A percentile compares a stretch with the other conserved stretches of the same genome.
phyloP scores from a whole-genome alignment of 2,329 filamentous ascomycete genomes.

The Hypoxylon sp. region DNA sequence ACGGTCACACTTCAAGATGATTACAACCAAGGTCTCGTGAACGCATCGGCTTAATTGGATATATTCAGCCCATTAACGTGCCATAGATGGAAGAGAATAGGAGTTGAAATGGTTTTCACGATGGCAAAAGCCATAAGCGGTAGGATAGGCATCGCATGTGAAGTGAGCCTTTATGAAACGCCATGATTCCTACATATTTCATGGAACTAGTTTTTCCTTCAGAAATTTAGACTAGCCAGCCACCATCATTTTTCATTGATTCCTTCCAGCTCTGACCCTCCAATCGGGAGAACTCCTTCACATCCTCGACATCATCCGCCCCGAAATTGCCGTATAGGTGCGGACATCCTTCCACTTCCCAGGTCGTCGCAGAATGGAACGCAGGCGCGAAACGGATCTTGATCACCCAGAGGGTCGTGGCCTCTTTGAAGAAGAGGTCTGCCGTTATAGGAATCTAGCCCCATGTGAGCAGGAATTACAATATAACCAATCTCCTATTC shows the following conservation, averaged over 20 bases:
- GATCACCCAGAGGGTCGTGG: conserved; percentile 50
- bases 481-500: not conserved
- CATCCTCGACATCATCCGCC: conserved; percentile 63
- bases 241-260: conserved; percentile 56
- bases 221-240: conserved; percentile 58
- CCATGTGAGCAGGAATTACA: conserved; percentile 7
- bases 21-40: not conserved
- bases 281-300: conserved; percentile 62
- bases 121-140: not conserved
- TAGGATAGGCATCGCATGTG: not conserved
- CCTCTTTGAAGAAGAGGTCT: conserved; percentile 51
- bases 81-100: no score
- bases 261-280: conserved; percentile 64
- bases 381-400: conserved; percentile 66
- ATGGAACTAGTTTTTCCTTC: not conserved
- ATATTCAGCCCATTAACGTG: not conserved
- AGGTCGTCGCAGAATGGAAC: conserved; percentile 63
- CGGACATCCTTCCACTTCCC: conserved; percentile 69
- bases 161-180: not conserved
- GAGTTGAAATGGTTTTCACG: not conserved
- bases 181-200: not conserved
- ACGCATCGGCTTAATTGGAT: not conserved
- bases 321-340: conserved; percentile 74
- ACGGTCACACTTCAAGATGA: not conserved
- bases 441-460: conserved; percentile 52